These are phyloP conservation scores for Globisporangium camurandrum DNA, from an alignment of 352 stramenopile genomes.

Conservation along the genomic window DNA sequence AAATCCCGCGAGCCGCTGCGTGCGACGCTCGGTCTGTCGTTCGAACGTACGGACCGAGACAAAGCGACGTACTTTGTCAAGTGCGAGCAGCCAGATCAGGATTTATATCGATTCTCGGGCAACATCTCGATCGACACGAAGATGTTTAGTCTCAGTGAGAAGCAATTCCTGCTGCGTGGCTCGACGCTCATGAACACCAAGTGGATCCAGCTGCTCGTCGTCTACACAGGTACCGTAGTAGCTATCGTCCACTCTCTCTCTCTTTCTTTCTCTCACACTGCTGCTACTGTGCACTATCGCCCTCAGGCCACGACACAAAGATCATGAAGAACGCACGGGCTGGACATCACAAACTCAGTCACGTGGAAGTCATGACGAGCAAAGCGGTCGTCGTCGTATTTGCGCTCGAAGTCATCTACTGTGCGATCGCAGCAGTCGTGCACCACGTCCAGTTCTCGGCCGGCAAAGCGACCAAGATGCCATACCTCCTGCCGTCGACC, in stretches of 20 bases:
- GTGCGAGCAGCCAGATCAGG: slow-evolving; percentile 69
- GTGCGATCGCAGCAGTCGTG: slow-evolving; percentile 35
- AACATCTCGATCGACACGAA: slow-evolving; percentile 57
- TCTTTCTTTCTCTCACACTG: not conserved
- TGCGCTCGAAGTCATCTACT: slow-evolving; percentile 59
- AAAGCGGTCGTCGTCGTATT: slow-evolving; percentile 74
- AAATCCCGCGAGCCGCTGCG: slow-evolving; percentile 52
- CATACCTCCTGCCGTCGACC: slow-evolving; percentile 7
- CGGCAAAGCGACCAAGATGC: slow-evolving; percentile 1
- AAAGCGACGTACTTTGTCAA: slow-evolving; percentile 57
- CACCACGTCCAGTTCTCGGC: slow-evolving; percentile 20
- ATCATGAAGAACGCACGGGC: slow-evolving; percentile 84
- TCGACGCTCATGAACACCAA: slow-evolving; percentile 80
- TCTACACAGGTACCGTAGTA: slow-evolving; percentile 51
- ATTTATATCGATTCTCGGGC: slow-evolving; percentile 72
- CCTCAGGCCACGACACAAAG: slow-evolving; percentile 80
- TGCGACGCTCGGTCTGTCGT: slow-evolving; percentile 26
- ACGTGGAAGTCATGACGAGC: slow-evolving; percentile 76
- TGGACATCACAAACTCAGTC: slow-evolving; percentile 78
- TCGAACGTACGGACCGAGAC: slow-evolving; percentile 21
- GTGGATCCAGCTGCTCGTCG: slow-evolving; percentile 55
- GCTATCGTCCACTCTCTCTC: too few species aligned
- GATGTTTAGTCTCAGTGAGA: slow-evolving; percentile 60
- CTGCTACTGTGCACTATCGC: not conserved
- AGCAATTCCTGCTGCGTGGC: slow-evolving; percentile 66